Conservation (phyloP, 495 filamentous ascomycete species). For the Aspergillus incahuasiensis region DNA sequence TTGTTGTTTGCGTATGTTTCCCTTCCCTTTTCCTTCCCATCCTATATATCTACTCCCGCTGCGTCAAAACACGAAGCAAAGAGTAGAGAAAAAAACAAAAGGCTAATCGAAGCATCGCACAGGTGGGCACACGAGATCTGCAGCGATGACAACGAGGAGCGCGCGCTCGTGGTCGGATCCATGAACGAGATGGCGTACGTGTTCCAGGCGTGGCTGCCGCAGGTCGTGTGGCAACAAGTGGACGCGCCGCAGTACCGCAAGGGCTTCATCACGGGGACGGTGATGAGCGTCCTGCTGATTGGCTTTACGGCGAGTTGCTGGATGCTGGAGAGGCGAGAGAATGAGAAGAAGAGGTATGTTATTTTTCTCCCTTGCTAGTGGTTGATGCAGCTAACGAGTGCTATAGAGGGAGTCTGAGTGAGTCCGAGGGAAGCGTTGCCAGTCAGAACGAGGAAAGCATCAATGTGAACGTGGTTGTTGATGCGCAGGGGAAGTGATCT, state of each 20-base stretch:
- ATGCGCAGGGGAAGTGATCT: conserved; percentile 1
- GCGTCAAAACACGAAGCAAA: too few species aligned
- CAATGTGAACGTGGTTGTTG: background rate
- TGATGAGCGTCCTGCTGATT: conserved; percentile 32
- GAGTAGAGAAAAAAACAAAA: too few species aligned
- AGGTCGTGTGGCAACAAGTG: conserved; percentile 49
- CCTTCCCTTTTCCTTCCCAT: conserved; percentile 5
- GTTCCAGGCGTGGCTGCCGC: conserved; percentile 47
- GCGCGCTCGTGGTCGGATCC: conserved; percentile 43
- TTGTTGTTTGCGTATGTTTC: conserved; percentile 24
- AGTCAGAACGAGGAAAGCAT: background rate
- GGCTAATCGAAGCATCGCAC: background rate
- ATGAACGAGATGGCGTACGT: conserved; percentile 51
- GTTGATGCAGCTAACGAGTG: background rate
- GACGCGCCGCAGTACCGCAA: conserved; percentile 46
- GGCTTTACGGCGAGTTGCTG: conserved; percentile 22
- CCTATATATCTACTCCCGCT: too few species aligned
- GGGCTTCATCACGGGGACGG: conserved; percentile 40
- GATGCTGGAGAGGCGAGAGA: conserved; percentile 38
- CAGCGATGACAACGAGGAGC: conserved; percentile 48
- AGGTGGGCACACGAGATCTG: conserved; percentile 51
- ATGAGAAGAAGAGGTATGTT: conserved; percentile 29
- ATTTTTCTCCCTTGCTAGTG: background rate
- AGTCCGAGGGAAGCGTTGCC: background rate
- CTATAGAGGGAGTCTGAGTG: background rate